Base-by-base conservation (phyloP, 305 asterid genomes). In the Fraxinus greggii region DNA sequence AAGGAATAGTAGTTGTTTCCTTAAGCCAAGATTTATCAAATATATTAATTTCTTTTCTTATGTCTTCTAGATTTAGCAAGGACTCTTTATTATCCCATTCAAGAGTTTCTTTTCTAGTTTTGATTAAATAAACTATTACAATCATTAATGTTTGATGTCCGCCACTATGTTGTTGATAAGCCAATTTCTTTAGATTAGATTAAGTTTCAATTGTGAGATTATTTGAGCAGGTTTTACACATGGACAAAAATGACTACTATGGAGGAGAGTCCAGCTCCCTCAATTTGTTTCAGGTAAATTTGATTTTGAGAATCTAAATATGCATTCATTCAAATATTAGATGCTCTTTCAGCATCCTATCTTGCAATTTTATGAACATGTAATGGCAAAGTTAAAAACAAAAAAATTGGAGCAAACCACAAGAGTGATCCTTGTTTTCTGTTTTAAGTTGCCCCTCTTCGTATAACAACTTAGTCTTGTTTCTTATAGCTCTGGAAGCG, bases 251-350 rank as follows among this genome's bases (percentile, higher is more conserved):
- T 82, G 97, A 95, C 82, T 91, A 95, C 45, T 95, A 95, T 78
- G 98, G 98, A 85, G 98, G 98, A 85, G 98, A 89, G 78, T 95
- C 98, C 33, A 77, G 90, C 86, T 93, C 98, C 40, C 94, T 91
- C 80, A 90, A 89, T 87, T 85, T 95, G 87, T 88, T 29, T 83
- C 99, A 95, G 95, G 97, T 92, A 79, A 84, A 56, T 19, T 19
- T 56, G 13, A 56, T 56, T 19, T 19, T 56, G 28, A 56, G 28
- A 56, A 56, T 56, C 29, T 56, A 21, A 19, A 7, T 21, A 56
- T 21, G 29, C 12, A 56, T 19, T 7, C 13, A 2, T 21, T 56
- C 67, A 56, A 56, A 19, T 24, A 65, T 28, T 65, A 28, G 75
- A 31, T 29, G 75, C 24, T 51, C 38, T 67, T 67, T 13, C 35